Conservation (phyloP, 2,329 filamentous ascomycete species). For the Fusarium drepaniforme region DNA sequence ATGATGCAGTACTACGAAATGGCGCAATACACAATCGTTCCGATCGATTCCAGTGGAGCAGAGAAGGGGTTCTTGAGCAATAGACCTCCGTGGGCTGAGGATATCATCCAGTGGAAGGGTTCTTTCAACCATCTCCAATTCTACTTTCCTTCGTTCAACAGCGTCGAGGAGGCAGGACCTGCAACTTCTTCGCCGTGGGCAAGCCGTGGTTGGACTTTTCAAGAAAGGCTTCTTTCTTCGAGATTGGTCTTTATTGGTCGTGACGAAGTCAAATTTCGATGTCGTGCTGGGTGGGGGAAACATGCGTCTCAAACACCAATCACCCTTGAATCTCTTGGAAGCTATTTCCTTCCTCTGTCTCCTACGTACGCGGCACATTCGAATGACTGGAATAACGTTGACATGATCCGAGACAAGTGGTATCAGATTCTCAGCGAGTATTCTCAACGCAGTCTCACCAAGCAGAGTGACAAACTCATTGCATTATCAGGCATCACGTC, state of each 20-base stretch:
- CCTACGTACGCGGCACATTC: neutral
- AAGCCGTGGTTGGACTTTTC: neutral
- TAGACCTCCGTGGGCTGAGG: neutral
- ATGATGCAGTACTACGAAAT: slow-evolving; percentile 24
- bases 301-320: neutral
- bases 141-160: neutral
- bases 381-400: neutral
- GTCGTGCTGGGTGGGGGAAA: neutral
- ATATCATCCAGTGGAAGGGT: neutral
- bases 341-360: neutral
- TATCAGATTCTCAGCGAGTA: slow-evolving; percentile 11
- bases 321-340: neutral
- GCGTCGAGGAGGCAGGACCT: neutral
- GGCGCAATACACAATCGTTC: slow-evolving; percentile 8
- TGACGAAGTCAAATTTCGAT: neutral
- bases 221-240: neutral
- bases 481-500: neutral
- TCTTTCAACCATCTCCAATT: neutral
- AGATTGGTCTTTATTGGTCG: neutral
- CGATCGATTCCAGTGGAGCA: neutral
- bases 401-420: slow-evolving; percentile 8
- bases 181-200: neutral
- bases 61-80: neutral
- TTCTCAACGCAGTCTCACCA: slow-evolving; percentile 7
- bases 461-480: slow-evolving; percentile 14